phyloP scores from a whole-genome alignment of 768 basidiomycete genomes.

The Suillus decipiens region DNA sequence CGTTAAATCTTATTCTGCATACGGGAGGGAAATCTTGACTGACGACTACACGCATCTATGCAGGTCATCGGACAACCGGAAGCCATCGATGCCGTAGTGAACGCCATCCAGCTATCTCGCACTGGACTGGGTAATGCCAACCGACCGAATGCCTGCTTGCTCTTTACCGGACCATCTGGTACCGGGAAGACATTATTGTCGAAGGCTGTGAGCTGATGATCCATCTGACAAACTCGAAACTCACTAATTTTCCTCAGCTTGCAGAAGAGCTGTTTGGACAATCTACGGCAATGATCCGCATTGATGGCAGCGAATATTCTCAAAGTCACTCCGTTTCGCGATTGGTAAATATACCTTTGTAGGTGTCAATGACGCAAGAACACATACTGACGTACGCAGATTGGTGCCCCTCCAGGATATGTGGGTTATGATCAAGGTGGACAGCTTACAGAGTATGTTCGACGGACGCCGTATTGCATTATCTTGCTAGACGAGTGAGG shows the following conservation, averaged over 20 bases:
- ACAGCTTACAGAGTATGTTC: constrained; percentile 46
- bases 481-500: constrained; percentile 28
- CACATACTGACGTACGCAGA: constrained; percentile 13
- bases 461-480: constrained; percentile 41
- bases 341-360: constrained; percentile 22
- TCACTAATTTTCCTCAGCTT: constrained; percentile 22
- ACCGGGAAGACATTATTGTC: constrained; percentile 44
- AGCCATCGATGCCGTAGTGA: constrained; percentile 47
- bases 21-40: background rate
- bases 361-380: background rate
- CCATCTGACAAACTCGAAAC: background rate
- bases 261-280: constrained; percentile 49
- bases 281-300: constrained; percentile 42
- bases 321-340: constrained; percentile 44
- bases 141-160: constrained; percentile 47
- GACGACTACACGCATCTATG: background rate
- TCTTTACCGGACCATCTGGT: constrained; percentile 42
- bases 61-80: constrained; percentile 37
- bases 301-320: constrained; percentile 50
- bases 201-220: constrained; percentile 30
- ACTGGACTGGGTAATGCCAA: constrained; percentile 46
- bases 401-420: constrained; percentile 40
- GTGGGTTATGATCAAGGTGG: constrained; percentile 46
- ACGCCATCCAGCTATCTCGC: constrained; percentile 50
- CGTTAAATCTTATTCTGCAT: background rate